Evolutionary conservation across 495 filamentous ascomycete species (phyloP).

Genomic region (Aspergillus wentii): DNA sequence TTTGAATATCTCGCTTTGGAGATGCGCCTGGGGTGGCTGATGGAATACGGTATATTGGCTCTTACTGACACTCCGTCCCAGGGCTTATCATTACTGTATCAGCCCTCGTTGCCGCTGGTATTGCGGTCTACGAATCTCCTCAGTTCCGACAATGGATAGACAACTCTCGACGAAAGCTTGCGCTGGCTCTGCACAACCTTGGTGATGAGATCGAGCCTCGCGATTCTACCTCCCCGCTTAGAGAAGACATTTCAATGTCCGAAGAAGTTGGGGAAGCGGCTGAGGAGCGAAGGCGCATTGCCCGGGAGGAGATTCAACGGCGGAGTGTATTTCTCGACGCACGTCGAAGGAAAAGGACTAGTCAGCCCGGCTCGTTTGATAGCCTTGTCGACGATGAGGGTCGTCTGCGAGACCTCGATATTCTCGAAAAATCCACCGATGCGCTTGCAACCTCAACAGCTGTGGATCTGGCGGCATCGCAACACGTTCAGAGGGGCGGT

Average conservation of each 20-base stretch:
- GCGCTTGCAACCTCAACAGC: constrained; percentile 39
- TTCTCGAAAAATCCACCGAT: constrained; percentile 1
- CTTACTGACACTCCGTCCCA: constrained; percentile 32
- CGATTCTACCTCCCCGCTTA: constrained; percentile 11
- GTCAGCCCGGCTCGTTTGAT: constrained; percentile 43
- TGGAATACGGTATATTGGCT: too few species aligned
- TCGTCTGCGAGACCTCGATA: constrained; percentile 25
- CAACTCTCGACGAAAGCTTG: constrained; percentile 71
- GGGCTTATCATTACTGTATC: constrained; percentile 73
- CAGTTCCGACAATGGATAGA: constrained; percentile 73
- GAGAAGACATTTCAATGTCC: constrained; percentile 47
- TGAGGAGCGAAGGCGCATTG: constrained; percentile 62
- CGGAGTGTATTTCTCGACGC: constrained; percentile 45
- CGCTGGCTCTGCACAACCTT: constrained; percentile 68
- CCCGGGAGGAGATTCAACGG: constrained; percentile 70
- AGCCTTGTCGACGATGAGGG: constrained; percentile 51
- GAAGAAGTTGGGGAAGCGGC: constrained; percentile 59
- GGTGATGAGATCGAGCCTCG: constrained; percentile 69
- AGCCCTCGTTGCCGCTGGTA: constrained; percentile 72
- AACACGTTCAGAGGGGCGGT: constrained; percentile 56
- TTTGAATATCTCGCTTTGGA: too few species aligned
- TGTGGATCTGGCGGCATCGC: constrained; percentile 32
- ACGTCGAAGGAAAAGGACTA: constrained; percentile 21
- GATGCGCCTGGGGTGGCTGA: too few species aligned
- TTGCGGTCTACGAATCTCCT: constrained; percentile 81